A percentile compares a stretch with the other conserved stretches of the same genome.
phyloP scores from a whole-genome alignment of 164 flowering plant genomes.

The Berberis vulgaris region DNA sequence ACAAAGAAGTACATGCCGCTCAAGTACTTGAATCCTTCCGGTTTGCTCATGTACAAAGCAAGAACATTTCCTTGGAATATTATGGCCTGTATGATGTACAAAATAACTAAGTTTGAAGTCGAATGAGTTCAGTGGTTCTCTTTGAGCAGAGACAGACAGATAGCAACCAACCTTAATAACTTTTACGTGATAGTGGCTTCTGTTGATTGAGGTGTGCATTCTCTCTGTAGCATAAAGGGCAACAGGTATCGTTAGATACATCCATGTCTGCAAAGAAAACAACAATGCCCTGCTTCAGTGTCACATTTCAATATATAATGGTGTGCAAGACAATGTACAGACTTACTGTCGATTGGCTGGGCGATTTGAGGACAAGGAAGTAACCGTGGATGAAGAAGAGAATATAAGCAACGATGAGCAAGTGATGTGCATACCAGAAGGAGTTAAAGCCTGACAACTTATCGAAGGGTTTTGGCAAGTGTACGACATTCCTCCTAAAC shows the following conservation, averaged over 20 bases:
- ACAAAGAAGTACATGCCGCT: conserved; percentile 96
- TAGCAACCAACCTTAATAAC: conserved; percentile 47
- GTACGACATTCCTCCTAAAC: conserved; percentile 68
- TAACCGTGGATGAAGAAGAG: conserved; percentile 61
- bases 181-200: conserved; percentile 33
- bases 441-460: conserved; percentile 87
- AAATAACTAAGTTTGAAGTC: neutral
- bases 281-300: neutral
- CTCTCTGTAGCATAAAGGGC: conserved; percentile 58
- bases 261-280: conserved; percentile 76
- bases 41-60: conserved; percentile 78
- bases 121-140: neutral
- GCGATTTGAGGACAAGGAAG: conserved; percentile 39
- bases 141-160: neutral
- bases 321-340: neutral
- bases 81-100: conserved; percentile 42
- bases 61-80: conserved; percentile 82
- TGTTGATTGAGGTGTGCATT: conserved; percentile 24
- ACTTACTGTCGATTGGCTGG: conserved; percentile 72
- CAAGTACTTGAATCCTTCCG: conserved; percentile 73
- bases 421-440: conserved; percentile 97
- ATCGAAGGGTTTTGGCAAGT: conserved; percentile 55
- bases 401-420: conserved; percentile 58
- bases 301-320: neutral
- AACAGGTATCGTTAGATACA: conserved; percentile 63